phyloP scores from a whole-genome alignment of 139 green algal species.

The Astrephomene gubernaculifera region DNA sequence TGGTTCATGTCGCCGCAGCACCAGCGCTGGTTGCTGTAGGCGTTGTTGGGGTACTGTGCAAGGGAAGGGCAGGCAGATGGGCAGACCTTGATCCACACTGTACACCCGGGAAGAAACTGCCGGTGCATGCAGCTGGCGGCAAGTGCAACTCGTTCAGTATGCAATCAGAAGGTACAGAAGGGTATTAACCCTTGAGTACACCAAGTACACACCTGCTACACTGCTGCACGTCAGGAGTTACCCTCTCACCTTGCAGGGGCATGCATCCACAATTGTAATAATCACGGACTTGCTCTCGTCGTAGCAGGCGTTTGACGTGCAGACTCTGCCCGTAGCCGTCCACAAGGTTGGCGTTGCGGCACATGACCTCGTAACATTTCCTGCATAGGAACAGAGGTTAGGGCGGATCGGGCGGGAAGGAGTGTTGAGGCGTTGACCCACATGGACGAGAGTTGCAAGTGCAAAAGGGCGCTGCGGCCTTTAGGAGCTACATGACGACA shows the following conservation, averaged over 20 bases:
- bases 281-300: slow-evolving; percentile 25
- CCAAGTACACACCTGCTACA: neutral
- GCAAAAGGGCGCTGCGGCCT: too few species aligned
- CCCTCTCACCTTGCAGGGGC: slow-evolving; percentile 37
- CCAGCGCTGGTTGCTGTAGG: slow-evolving; percentile 47
- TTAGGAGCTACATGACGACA: too few species aligned
- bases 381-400: neutral
- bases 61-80: neutral
- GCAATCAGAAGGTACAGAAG: neutral
- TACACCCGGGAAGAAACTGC: neutral
- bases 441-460: too few species aligned
- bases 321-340: slow-evolving; percentile 46
- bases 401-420: too few species aligned
- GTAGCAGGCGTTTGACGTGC: slow-evolving; percentile 16
- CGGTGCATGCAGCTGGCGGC: neutral
- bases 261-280: slow-evolving; percentile 47
- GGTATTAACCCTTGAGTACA: neutral
- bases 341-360: slow-evolving; percentile 21
- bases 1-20: slow-evolving; percentile 53
- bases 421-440: too few species aligned
- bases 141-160: neutral
- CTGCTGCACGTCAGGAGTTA: neutral
- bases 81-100: neutral
- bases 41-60: slow-evolving; percentile 42
- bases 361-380: slow-evolving; percentile 37